Evolutionary conservation across 805 yeast genomes (phyloP).

Genomic region (Saccharomyces paradoxus): DNA sequence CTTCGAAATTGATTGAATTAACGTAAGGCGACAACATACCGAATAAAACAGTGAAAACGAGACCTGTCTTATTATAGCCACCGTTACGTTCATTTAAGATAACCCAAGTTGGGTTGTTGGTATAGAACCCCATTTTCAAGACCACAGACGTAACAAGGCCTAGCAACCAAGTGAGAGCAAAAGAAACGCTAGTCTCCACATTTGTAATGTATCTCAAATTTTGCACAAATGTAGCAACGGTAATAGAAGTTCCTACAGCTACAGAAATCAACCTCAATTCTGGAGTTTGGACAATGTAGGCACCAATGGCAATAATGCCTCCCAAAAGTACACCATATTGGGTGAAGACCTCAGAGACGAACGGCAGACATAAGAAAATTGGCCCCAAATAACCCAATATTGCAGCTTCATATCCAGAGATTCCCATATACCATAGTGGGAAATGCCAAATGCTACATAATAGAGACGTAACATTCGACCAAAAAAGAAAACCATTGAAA

Average conservation of each 20-base stretch:
- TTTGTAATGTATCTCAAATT: conserved; percentile 40
- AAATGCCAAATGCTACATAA: conserved; percentile 91
- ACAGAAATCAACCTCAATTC: conserved; percentile 57
- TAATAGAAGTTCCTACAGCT: conserved; percentile 60
- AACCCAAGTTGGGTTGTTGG: conserved; percentile 96
- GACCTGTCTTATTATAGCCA: conserved; percentile 71
- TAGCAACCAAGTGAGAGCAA: conserved; percentile 28
- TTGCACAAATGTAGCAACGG: conserved; percentile 48
- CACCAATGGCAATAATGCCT: conserved; percentile 63
- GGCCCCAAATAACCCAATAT: conserved; percentile 55
- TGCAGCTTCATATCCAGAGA: conserved; percentile 84
- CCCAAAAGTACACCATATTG: conserved; percentile 35
- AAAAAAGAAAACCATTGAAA: conserved; percentile 67
- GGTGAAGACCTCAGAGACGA: conserved; percentile 20
- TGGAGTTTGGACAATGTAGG: conserved; percentile 63
- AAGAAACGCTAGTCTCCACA: conserved; percentile 13
- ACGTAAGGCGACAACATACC: conserved; percentile 53
- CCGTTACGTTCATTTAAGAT: conserved; percentile 80
- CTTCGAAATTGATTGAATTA: conserved; percentile 19
- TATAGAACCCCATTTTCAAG: conserved; percentile 63
- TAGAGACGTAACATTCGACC: conserved; percentile 77
- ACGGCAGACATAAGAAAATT: conserved; percentile 41
- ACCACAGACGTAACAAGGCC: conserved; percentile 72
- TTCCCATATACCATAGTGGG: conserved; percentile 97
- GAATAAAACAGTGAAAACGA: conserved; percentile 34